phyloP scores from a whole-genome alignment of 108 stramenopile species.

The Discostella pseudostelligera region DNA sequence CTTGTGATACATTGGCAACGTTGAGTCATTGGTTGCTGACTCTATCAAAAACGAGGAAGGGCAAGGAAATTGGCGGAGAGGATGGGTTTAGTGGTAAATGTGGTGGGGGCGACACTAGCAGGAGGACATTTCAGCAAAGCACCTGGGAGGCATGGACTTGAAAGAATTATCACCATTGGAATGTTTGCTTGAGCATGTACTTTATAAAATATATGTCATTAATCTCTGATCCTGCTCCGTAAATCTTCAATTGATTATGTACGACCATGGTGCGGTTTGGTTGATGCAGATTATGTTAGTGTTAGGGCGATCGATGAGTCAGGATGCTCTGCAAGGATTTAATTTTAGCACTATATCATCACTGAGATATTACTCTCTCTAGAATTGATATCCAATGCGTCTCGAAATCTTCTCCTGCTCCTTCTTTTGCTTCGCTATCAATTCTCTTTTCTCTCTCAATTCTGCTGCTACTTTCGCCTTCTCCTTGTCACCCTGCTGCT shows the following conservation, averaged over 20 bases:
- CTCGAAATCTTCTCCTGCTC: conserved; percentile 45
- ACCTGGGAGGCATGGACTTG: conserved; percentile 24
- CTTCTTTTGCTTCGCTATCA: conserved; percentile 55
- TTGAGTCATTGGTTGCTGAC: conserved; percentile 50
- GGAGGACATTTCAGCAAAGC: conserved; percentile 23
- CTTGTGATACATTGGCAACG: conserved; percentile 48
- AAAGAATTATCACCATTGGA: neutral
- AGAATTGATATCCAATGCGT: conserved; percentile 34
- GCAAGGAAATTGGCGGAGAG: conserved; percentile 14
- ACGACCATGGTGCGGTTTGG: no score
- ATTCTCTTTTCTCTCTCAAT: conserved; percentile 65
- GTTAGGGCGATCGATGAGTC: no score
- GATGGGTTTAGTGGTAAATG: neutral
- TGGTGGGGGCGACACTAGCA: conserved; percentile 15
- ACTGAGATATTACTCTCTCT: no score
- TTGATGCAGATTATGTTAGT: no score
- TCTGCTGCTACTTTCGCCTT: conserved; percentile 69
- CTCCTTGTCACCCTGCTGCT: conserved; percentile 74
- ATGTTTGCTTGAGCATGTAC: no score
- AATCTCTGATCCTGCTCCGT: no score
- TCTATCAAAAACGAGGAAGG: conserved; percentile 27
- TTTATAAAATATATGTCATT: no score
- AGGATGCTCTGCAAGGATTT: no score
- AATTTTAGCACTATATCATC: no score
- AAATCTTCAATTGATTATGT: no score